These are phyloP conservation scores for Pichia kluyveri DNA, from an alignment of 805 yeast genomes.

Conservation along the genomic window DNA sequence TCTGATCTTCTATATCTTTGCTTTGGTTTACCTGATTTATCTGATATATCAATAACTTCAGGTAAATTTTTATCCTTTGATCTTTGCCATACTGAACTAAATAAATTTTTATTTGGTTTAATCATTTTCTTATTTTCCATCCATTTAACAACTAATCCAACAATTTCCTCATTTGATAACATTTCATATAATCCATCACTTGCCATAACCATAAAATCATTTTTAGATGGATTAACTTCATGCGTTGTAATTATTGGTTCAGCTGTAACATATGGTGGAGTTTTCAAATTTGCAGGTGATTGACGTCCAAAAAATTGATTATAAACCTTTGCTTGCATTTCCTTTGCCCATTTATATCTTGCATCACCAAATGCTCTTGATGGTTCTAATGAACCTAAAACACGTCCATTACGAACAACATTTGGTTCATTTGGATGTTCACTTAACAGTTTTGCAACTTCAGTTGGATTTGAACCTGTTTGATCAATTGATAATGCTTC, in stretches of 20 bases:
- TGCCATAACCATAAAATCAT: slow-evolving; percentile 85
- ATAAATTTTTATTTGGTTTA: slow-evolving; percentile 37
- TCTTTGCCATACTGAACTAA: slow-evolving; percentile 30
- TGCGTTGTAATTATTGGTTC: slow-evolving; percentile 87
- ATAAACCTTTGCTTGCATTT: slow-evolving; percentile 65
- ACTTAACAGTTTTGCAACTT: slow-evolving; percentile 67
- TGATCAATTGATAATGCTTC: slow-evolving; percentile 82
- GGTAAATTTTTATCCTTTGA: slow-evolving; percentile 41
- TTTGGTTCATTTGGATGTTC: slow-evolving; percentile 92
- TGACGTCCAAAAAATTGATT: slow-evolving; percentile 74
- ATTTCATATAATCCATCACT: slow-evolving; percentile 92
- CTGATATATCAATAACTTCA: slow-evolving; percentile 52
- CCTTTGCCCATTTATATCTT: slow-evolving; percentile 71
- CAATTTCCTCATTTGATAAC: slow-evolving; percentile 86
- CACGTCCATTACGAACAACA: slow-evolving; percentile 78
- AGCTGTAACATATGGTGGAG: slow-evolving; percentile 98
- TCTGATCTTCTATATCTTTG: slow-evolving; percentile 58
- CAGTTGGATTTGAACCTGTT: slow-evolving; percentile 86
- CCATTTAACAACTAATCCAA: slow-evolving; percentile 90
- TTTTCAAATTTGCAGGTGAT: slow-evolving; percentile 61
- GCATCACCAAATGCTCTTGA: slow-evolving; percentile 97
- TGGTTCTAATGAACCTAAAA: slow-evolving; percentile 89
- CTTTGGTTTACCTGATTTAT: slow-evolving; percentile 50
- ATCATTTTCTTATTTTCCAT: slow-evolving; percentile 64
- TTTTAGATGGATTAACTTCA: slow-evolving; percentile 56